Evolutionary conservation across 2,329 filamentous ascomycete species (phyloP).

Genomic region (Elsinoe necatrix): DNA sequence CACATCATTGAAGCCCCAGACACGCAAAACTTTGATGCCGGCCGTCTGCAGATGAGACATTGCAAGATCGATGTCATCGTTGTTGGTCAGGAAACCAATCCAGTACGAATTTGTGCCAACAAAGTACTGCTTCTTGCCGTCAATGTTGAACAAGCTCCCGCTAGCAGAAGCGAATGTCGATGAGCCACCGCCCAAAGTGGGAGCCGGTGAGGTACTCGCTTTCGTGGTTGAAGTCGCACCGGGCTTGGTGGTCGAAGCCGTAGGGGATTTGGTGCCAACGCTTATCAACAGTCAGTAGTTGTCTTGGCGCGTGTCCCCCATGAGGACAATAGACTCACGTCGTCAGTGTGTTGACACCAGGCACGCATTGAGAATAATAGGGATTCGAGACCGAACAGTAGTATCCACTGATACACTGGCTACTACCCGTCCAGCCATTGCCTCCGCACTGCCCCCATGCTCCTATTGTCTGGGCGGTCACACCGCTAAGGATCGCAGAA

Average conservation of each 20-base stretch:
- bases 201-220: not conserved
- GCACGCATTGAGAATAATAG: constrained; percentile 42
- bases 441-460: constrained; percentile 42
- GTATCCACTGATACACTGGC: constrained; percentile 32
- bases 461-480: constrained; percentile 19
- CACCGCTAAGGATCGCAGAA: not conserved
- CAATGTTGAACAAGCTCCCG: constrained; percentile 33
- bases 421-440: constrained; percentile 34
- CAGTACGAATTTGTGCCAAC: constrained; percentile 51
- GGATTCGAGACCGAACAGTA: constrained; percentile 36
- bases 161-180: constrained; percentile 16
- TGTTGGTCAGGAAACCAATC: constrained; percentile 45
- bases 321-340: not conserved
- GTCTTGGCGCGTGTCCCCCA: not conserved
- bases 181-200: constrained; percentile 11
- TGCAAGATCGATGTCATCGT: constrained; percentile 47
- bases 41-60: constrained; percentile 32
- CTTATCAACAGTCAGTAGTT: not conserved
- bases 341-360: not conserved
- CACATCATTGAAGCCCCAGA: constrained; percentile 58
- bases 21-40: constrained; percentile 44
- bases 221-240: constrained; percentile 4
- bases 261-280: constrained; percentile 1
- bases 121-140: constrained; percentile 41
- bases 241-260: constrained; percentile 10